Conservation (phyloP, 83 land plant species). For the Picea abies region DNA sequence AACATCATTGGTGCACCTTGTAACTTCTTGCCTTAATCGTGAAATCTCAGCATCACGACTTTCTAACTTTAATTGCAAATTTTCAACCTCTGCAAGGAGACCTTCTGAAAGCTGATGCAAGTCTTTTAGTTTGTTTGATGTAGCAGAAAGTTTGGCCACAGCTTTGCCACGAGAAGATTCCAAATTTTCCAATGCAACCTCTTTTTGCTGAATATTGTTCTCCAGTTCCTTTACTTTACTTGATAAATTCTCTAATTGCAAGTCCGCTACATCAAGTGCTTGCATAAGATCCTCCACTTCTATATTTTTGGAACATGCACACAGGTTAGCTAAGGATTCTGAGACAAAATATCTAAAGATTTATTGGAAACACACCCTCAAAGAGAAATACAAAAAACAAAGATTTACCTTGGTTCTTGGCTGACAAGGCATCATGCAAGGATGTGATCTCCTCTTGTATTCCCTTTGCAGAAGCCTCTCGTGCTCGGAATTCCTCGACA, state of each 20-base stretch:
- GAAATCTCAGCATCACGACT: constrained; percentile 73
- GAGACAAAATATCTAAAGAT: neutral
- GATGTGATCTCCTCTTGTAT: constrained; percentile 37
- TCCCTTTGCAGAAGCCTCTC: constrained; percentile 21
- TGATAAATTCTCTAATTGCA: constrained; percentile 52
- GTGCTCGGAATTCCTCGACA: constrained; percentile 28
- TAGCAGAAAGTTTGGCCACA: constrained; percentile 57
- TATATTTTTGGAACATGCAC: constrained; percentile 24
- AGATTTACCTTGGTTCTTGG: constrained; percentile 69
- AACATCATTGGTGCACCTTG: constrained; percentile 62
- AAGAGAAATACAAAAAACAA: neutral
- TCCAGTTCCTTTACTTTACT: constrained; percentile 58
- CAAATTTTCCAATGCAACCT: constrained; percentile 42
- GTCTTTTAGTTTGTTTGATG: constrained; percentile 77
- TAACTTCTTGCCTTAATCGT: constrained; percentile 71
- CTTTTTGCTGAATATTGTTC: constrained; percentile 50
- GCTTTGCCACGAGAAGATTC: constrained; percentile 76
- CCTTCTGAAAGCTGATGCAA: constrained; percentile 67
- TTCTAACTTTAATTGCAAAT: constrained; percentile 69
- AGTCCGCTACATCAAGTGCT: constrained; percentile 79
- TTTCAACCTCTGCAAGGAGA: constrained; percentile 77
- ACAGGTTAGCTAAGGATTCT: neutral
- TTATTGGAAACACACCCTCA: neutral
- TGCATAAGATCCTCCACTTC: constrained; percentile 77
- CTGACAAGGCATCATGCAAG: too few relatives aligned